Percentiles rank a stretch among this genome's conserved stretches.
These are phyloP conservation scores for Septoria petroselini DNA, from an alignment of 2,329 filamentous ascomycete species.

Conservation along the genomic window DNA sequence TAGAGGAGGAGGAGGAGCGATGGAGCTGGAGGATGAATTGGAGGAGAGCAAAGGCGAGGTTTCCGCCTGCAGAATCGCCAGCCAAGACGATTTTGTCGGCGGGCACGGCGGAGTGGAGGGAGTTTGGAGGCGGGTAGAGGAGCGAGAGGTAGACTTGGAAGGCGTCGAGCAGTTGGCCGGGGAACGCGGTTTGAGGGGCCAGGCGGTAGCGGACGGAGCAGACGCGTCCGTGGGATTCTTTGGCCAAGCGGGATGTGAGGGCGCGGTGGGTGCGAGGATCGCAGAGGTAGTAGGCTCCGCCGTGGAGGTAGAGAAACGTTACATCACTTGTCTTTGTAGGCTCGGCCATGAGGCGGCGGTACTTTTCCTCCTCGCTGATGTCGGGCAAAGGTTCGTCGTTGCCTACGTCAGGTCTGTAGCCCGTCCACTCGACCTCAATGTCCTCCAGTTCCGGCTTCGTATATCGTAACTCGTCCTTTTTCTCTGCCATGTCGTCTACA, in stretches of 20 bases:
- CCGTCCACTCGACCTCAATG: slow-evolving; percentile 74
- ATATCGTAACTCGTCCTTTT: slow-evolving; percentile 42
- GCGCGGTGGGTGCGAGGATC: slow-evolving; percentile 67
- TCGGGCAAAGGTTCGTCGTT: slow-evolving; percentile 52
- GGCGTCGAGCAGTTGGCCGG: slow-evolving; percentile 69
- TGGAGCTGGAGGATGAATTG: slow-evolving; percentile 66
- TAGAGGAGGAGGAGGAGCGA: slow-evolving; percentile 43
- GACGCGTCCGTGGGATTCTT: slow-evolving; percentile 63
- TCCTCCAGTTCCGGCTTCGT: slow-evolving; percentile 53
- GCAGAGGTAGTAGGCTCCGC: slow-evolving; percentile 69
- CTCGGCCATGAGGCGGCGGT: slow-evolving; percentile 64
- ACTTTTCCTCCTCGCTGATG: slow-evolving; percentile 63
- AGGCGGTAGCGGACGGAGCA: slow-evolving; percentile 73
- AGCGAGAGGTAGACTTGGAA: slow-evolving; percentile 69
- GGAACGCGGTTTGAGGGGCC: slow-evolving; percentile 71
- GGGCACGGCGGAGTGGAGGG: slow-evolving; percentile 63
- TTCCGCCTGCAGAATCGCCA: slow-evolving; percentile 75
- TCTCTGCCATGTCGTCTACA: slow-evolving; percentile 39
- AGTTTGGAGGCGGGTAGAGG: slow-evolving; percentile 66
- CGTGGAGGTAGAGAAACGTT: slow-evolving; percentile 72
- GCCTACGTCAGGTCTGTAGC: slow-evolving; percentile 58
- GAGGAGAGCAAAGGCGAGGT: slow-evolving; percentile 63
- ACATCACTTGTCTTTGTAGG: slow-evolving; percentile 52
- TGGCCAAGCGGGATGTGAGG: slow-evolving; percentile 59
- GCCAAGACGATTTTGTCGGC: slow-evolving; percentile 66